Percentiles rank a stretch among this genome's conserved stretches.
These are phyloP conservation scores for Artomyces pyxidatus DNA, from an alignment of 768 basidiomycete genomes.

Conservation along the genomic window DNA sequence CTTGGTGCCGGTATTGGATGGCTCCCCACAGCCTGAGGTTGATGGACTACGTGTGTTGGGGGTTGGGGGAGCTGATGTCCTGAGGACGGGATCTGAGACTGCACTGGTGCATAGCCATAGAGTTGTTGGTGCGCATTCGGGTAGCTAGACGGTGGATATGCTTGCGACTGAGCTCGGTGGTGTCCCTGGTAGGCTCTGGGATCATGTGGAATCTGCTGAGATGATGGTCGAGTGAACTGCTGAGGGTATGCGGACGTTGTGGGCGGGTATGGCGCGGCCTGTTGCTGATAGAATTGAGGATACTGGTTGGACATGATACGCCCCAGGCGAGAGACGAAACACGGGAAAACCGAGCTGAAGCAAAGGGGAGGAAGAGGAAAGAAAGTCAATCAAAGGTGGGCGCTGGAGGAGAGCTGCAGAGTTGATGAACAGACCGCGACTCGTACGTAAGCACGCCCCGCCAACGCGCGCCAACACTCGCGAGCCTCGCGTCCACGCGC, in stretches of 20 bases:
- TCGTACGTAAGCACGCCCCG: background rate
- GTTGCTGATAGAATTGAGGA: background rate
- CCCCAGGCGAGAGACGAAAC: too few species aligned
- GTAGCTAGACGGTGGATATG: background rate
- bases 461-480: too few species aligned
- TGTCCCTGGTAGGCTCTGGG: background rate
- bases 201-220: background rate
- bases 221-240: background rate
- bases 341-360: background rate
- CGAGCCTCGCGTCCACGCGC: too few species aligned
- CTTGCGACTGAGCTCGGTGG: background rate
- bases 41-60: background rate
- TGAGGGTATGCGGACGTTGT: background rate
- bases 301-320: too few species aligned
- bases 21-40: background rate
- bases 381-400: background rate
- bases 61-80: conserved; percentile 2
- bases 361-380: background rate
- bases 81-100: conserved; percentile 5
- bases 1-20: conserved; percentile 13
- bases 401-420: background rate
- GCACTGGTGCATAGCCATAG: background rate
- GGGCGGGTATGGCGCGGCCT: background rate
- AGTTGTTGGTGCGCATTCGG: background rate
- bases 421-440: background rate